Evolutionary conservation across 257 asterid genomes (phyloP).

Genomic region (Coffea canephora): DNA sequence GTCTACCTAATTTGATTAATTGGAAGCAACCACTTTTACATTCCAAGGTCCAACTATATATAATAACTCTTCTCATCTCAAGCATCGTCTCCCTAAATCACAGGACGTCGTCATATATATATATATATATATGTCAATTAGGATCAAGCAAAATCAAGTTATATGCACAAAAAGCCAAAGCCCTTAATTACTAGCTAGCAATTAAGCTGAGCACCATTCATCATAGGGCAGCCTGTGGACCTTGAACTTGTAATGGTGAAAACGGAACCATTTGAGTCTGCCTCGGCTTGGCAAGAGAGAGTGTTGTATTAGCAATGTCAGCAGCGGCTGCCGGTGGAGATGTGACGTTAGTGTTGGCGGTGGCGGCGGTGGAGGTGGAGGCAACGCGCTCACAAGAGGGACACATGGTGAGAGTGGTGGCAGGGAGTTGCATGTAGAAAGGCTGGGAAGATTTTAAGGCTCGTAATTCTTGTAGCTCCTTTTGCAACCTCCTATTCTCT

Average conservation of each 20-base stretch:
- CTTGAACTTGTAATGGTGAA: constrained; percentile 20
- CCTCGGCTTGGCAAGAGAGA: constrained; percentile 28
- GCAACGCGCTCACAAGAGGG: constrained; percentile 82
- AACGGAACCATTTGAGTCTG: constrained; percentile 23
- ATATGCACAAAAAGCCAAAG: background rate
- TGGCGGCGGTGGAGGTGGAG: constrained; percentile 33
- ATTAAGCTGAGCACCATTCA: background rate
- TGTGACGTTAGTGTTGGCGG: constrained; percentile 5
- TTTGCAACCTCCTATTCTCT: constrained; percentile 77
- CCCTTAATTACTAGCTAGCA: background rate
- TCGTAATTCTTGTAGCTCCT: constrained; percentile 81
- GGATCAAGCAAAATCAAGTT: background rate
- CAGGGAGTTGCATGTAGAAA: constrained; percentile 81
- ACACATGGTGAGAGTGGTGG: constrained; percentile 92
- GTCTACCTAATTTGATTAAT: background rate
- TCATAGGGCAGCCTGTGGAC: constrained; percentile 34
- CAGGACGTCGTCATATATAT: background rate
- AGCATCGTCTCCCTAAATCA: background rate
- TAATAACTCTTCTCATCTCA: background rate
- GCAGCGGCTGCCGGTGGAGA: background rate
- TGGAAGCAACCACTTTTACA: background rate
- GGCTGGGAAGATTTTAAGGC: constrained; percentile 80
- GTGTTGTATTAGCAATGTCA: constrained; percentile 7
- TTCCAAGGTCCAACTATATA: background rate
- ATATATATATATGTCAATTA: background rate